phyloP scores from a whole-genome alignment of 202 grass and related monocot species.

The Sporobolus alterniflorus region DNA sequence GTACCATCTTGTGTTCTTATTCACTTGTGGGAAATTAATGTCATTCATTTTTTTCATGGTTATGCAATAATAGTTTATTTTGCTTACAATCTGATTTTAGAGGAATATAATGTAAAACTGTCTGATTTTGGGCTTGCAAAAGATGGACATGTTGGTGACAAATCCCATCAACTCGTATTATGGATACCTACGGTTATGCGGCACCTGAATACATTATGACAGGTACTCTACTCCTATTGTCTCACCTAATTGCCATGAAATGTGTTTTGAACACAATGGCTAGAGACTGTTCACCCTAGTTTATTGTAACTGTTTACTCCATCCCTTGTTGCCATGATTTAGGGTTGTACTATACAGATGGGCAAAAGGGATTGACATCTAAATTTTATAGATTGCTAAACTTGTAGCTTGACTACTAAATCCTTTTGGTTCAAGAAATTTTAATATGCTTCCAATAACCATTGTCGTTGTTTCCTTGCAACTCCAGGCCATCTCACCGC shows the following conservation, averaged over 20 bases:
- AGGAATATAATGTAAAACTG: constrained; percentile 90
- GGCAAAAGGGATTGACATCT: background rate
- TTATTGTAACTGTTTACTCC: background rate
- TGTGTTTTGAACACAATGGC: background rate
- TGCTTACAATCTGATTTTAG: constrained; percentile 7
- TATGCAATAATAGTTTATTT: background rate
- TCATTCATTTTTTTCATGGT: background rate
- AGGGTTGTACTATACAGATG: background rate
- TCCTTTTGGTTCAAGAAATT: background rate
- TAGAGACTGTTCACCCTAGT: background rate
- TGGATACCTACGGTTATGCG: constrained; percentile 94
- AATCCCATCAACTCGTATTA: constrained; percentile 90
- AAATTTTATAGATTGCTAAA: background rate
- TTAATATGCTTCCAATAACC: too few species aligned
- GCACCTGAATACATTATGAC: constrained; percentile 98
- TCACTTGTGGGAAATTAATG: background rate
- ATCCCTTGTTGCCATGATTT: background rate
- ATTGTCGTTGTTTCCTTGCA: background rate
- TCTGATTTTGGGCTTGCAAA: constrained; percentile 98
- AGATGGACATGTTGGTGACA: constrained; percentile 85
- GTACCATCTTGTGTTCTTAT: background rate
- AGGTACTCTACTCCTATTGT: constrained; percentile 44
- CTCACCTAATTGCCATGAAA: background rate
- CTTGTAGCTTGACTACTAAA: background rate
- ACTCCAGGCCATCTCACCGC: constrained; percentile 78